A percentile compares a stretch with the other conserved stretches of the same genome.
phyloP scores from a whole-genome alignment of 2,329 filamentous ascomycete genomes.

The Fusarium brevicatenulatum region DNA sequence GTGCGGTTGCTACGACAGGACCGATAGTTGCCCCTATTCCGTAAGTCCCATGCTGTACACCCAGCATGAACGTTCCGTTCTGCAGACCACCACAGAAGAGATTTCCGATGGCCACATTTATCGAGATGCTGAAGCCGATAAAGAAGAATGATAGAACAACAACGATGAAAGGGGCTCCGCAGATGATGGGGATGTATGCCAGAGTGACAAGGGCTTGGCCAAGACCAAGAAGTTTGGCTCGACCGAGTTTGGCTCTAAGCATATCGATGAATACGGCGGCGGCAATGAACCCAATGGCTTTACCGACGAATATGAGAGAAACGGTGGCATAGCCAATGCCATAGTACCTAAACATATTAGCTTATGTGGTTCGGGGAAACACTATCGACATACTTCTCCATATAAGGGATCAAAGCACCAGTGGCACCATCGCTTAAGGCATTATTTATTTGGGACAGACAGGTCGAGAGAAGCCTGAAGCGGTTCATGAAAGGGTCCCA shows the following conservation, averaged over 20 bases:
- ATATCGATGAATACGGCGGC: slow-evolving; percentile 76
- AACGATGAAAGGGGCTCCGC: slow-evolving; percentile 74
- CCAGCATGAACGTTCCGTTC: slow-evolving; percentile 65
- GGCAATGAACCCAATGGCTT: slow-evolving; percentile 79
- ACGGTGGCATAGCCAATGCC: slow-evolving; percentile 80
- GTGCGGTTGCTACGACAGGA: slow-evolving; percentile 78
- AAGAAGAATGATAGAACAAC: slow-evolving; percentile 77
- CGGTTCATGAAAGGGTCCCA: slow-evolving; percentile 74
- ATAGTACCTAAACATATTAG: slow-evolving; percentile 63
- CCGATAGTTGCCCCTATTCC: slow-evolving; percentile 73
- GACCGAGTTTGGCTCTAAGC: slow-evolving; percentile 70
- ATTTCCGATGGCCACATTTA: slow-evolving; percentile 67
- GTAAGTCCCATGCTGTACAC: slow-evolving; percentile 73
- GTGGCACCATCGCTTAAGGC: slow-evolving; percentile 80
- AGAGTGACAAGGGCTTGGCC: slow-evolving; percentile 65
- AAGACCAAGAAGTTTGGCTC: slow-evolving; percentile 70
- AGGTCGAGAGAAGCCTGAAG: slow-evolving; percentile 72
- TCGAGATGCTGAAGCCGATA: slow-evolving; percentile 67
- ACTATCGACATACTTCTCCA: slow-evolving; percentile 65
- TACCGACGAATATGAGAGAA: slow-evolving; percentile 83
- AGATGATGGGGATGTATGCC: slow-evolving; percentile 73
- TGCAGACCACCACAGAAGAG: slow-evolving; percentile 67
- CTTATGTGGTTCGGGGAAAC: background rate
- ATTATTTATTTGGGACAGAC: slow-evolving; percentile 72
- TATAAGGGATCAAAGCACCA: slow-evolving; percentile 83